phyloP scores from a whole-genome alignment of 805 yeast species.

The Pichia gijzeniarum region DNA sequence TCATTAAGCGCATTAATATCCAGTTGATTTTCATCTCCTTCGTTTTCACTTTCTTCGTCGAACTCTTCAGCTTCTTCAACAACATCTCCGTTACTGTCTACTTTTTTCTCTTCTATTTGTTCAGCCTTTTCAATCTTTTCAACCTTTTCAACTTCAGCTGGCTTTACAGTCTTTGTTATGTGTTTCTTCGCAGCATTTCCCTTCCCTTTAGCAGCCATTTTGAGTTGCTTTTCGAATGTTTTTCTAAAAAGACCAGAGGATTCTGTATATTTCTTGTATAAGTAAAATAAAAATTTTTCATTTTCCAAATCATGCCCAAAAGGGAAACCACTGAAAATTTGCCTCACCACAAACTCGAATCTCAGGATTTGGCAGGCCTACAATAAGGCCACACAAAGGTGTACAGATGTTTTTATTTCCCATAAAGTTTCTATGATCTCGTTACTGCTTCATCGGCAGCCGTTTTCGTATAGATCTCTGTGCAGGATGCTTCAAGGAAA shows the following conservation, averaged over 20 bases:
- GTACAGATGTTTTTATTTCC: too few species aligned
- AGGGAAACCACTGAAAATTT: background rate
- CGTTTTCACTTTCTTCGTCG: conserved; percentile 31
- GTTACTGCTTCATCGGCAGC: too few species aligned
- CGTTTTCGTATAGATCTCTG: too few species aligned
- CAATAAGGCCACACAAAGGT: too few species aligned
- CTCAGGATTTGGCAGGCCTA: too few species aligned
- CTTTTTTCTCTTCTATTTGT: conserved; percentile 18
- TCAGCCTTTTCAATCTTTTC: conserved; percentile 7
- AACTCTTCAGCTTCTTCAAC: conserved; percentile 17
- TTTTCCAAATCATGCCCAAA: conserved; percentile 4
- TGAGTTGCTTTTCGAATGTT: background rate
- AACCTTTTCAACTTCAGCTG: conserved; percentile 12
- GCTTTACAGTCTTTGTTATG: conserved; percentile 47
- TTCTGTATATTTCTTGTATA: conserved; percentile 42
- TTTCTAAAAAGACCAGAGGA: too few species aligned
- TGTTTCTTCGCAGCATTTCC: conserved; percentile 28
- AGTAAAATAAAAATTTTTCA: conserved; percentile 2
- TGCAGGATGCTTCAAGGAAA: too few species aligned
- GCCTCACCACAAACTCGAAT: too few species aligned
- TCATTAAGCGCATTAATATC: conserved; percentile 25
- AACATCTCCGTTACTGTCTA: conserved; percentile 20
- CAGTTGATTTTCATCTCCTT: conserved; percentile 32
- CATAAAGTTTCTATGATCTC: too few species aligned
- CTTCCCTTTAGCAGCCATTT: conserved; percentile 8